phyloP scores from a whole-genome alignment of 2,329 filamentous ascomycete genomes.

The Daldinia sp. region DNA sequence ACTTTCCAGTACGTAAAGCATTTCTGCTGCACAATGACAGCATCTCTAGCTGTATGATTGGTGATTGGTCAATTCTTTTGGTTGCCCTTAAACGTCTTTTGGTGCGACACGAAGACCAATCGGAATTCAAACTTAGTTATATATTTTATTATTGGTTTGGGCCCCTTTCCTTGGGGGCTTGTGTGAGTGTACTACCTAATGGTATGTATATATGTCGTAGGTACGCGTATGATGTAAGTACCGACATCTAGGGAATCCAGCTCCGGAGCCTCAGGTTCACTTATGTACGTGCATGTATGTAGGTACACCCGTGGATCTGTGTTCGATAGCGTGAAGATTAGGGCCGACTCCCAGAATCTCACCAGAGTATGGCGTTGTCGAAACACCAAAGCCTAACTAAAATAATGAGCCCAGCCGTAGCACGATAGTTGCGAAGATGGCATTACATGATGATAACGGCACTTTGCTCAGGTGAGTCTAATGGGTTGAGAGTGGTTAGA shows the following conservation, averaged over 20 bases:
- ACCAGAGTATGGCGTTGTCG: neutral
- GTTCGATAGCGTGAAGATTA: neutral
- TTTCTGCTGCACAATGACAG: neutral
- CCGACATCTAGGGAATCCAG: neutral
- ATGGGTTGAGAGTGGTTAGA: neutral
- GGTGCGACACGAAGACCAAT: neutral
- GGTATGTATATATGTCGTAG: neutral
- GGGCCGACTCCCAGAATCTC: neutral
- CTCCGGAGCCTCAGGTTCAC: neutral
- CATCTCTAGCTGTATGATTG: neutral
- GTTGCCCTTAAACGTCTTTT: neutral
- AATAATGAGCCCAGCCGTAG: neutral
- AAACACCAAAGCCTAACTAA: neutral
- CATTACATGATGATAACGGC: neutral
- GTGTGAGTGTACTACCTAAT: neutral
- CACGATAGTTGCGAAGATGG: neutral
- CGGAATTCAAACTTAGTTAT: neutral
- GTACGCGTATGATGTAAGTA: neutral
- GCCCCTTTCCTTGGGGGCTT: neutral
- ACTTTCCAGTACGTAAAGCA: neutral
- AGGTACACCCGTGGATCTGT: too few relatives aligned
- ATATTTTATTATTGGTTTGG: neutral
- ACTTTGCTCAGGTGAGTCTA: neutral
- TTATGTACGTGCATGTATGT: too few relatives aligned
- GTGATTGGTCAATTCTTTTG: conserved; percentile 1